phyloP scores from a whole-genome alignment of 345 rosid species.

The Citrus sp. region DNA sequence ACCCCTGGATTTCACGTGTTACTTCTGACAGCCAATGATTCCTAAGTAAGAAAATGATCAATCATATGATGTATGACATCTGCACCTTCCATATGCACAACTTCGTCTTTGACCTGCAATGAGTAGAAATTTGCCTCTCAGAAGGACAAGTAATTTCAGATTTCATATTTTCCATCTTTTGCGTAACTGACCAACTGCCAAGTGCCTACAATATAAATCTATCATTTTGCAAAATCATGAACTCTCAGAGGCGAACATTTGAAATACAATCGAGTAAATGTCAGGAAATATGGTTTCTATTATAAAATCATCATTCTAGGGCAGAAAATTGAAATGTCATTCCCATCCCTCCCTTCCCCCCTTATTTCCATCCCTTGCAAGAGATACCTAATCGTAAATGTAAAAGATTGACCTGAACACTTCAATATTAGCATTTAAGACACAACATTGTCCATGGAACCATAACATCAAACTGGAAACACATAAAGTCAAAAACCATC shows the following conservation, averaged over 20 bases:
- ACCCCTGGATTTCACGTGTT: not conserved
- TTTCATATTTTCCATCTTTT: too few species aligned
- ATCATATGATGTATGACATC: slow-evolving; percentile 87
- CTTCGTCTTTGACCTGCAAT: slow-evolving; percentile 73
- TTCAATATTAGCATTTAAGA: not conserved
- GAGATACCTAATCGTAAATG: not conserved
- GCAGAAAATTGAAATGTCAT: not conserved
- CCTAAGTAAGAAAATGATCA: slow-evolving; percentile 64
- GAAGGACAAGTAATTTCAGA: not conserved
- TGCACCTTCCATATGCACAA: slow-evolving; percentile 76
- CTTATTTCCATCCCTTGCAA: not conserved
- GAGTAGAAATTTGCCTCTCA: not conserved
- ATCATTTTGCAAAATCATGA: not conserved
- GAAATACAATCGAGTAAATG: not conserved
- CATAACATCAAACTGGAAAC: not conserved
- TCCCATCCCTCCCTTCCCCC: not conserved
- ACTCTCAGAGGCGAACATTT: not conserved
- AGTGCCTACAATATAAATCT: not conserved
- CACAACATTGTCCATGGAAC: not conserved
- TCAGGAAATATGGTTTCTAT: not conserved
- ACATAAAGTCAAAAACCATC: not conserved
- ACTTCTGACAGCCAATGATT: not conserved
- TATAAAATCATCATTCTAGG: not conserved
- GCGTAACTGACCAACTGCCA: too few species aligned
- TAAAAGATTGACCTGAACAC: not conserved